Base-by-base conservation (phyloP, 2,329 filamentous ascomycete species). In the Lachnellula suecica region DNA sequence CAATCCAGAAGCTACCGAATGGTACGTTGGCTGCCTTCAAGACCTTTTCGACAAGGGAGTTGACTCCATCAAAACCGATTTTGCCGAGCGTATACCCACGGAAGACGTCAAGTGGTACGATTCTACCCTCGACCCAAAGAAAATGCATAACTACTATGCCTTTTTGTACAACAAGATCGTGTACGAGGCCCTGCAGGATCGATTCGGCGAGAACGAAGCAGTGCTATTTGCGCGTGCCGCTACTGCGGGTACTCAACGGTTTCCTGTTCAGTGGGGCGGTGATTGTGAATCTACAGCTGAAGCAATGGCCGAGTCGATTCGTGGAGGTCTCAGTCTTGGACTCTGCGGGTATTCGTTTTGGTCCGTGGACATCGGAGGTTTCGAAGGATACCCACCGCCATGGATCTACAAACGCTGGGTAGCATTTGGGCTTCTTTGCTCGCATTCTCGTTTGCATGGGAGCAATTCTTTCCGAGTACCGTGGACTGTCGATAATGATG, bases 361-460 rank as follows among this genome's bases (percentile, higher is more conserved):
- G 81, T 79, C 78, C 5, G 79, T 78, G 35, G 82, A 84, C 61
- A 85, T 85, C 51, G 82, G 82, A 40, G 82, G 82, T 0, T 85
- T 85, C 52, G 82, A 85, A 60, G 82, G 82, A 0, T 77, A 72
- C 3, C 81, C 82, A 5, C 75, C 72, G 15, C 79, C 75, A 1
- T 78, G 77, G 64, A 75, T 85, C 47, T 85, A 85, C 68, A 85
- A 84, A 66, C 77, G 82, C 19, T 85, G 82, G 82, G 79, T 84
- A 4, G 80, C 82, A 22, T 85, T 85, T 59, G 82, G 82, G 0
- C 70, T 85, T 1, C 70, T 85, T n/a, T 83, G 79, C 41, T 77
- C 77, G 6, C 82, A 85, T 60, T 81, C 77, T 10, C 73, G 81
- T 13, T 71, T 85, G 2, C 82, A 85, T 59, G 82, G 82, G 2